A percentile compares a stretch with the other conserved stretches of the same genome.
Evolutionary conservation across 2,329 filamentous ascomycete genomes (phyloP).

Genomic region (Diaporthe amygdali): DNA sequence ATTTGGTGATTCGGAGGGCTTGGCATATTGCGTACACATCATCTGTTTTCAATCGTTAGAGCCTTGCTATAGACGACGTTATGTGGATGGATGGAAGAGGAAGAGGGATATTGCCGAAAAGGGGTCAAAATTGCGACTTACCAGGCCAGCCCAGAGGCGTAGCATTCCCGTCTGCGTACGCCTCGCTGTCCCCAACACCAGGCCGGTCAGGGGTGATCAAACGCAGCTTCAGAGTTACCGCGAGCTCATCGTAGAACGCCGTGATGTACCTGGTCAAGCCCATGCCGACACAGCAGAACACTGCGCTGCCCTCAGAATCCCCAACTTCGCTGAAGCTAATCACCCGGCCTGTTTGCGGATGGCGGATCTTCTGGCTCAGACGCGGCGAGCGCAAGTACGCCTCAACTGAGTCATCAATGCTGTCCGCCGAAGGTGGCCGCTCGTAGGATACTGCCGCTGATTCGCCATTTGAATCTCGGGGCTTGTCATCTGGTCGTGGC

Average conservation of each 20-base stretch:
- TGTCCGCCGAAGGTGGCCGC: constrained; percentile 79
- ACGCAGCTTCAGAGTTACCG: constrained; percentile 83
- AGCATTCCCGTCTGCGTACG: constrained; percentile 79
- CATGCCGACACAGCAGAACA: constrained; percentile 98
- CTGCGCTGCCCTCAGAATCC: constrained; percentile 86
- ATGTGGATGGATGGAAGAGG: not conserved
- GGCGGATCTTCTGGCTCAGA: constrained; percentile 84
- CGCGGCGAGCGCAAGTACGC: constrained; percentile 83
- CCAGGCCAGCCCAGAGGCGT: constrained; percentile 94
- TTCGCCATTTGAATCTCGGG: constrained; percentile 23
- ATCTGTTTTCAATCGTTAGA: constrained; percentile 47
- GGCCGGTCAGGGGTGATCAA: constrained; percentile 94
- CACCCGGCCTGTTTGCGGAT: constrained; percentile 82
- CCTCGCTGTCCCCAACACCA: constrained; percentile 89
- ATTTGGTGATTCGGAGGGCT: constrained; percentile 88
- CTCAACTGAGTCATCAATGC: constrained; percentile 86
- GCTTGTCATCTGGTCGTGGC: constrained; percentile 44
- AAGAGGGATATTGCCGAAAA: not conserved
- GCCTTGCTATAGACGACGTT: not conserved
- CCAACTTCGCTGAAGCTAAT: constrained; percentile 98
- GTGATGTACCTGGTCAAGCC: constrained; percentile 94
- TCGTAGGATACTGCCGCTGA: constrained; percentile 61
- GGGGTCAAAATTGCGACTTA: constrained; percentile 48
- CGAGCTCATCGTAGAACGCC: constrained; percentile 96
- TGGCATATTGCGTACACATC: constrained; percentile 96